Percentiles rank a stretch among this genome's conserved stretches.
These are phyloP conservation scores for Penicillium arizonense DNA, from an alignment of 495 filamentous ascomycete genomes.

Conservation along the genomic window DNA sequence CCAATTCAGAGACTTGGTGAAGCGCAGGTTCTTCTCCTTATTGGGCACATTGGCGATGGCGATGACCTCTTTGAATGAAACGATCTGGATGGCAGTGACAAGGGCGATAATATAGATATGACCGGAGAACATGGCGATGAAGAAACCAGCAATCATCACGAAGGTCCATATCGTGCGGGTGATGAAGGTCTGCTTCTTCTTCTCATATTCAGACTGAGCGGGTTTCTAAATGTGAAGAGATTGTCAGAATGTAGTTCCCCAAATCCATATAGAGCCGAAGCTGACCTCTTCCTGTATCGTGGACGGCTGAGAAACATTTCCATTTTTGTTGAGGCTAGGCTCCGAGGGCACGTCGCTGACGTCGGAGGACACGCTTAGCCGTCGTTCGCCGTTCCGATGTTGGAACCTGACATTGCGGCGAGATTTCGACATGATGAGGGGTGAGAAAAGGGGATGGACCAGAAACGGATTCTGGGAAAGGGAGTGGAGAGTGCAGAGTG, in stretches of 20 bases:
- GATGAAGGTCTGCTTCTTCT: slow-evolving; percentile 98
- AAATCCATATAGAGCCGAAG: neutral
- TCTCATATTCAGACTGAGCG: slow-evolving; percentile 79
- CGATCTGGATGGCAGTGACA: slow-evolving; percentile 88
- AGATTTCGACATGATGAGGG: slow-evolving; percentile 62
- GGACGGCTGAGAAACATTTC: slow-evolving; percentile 40
- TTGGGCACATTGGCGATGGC: slow-evolving; percentile 95
- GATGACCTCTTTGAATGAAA: slow-evolving; percentile 99
- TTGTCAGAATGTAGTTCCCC: slow-evolving; percentile 9
- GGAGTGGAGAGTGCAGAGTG: slow-evolving; percentile 19
- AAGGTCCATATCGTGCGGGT: slow-evolving; percentile 98
- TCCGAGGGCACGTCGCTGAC: slow-evolving; percentile 73
- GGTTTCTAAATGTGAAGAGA: slow-evolving; percentile 31
- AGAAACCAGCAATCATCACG: slow-evolving; percentile 94
- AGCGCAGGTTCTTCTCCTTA: slow-evolving; percentile 82
- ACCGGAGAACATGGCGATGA: slow-evolving; percentile 84
- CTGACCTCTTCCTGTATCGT: slow-evolving; percentile 52
- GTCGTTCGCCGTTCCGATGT: slow-evolving; percentile 60
- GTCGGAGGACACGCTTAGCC: slow-evolving; percentile 71
- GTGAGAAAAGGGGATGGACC: slow-evolving; percentile 9
- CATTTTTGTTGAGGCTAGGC: slow-evolving; percentile 53
- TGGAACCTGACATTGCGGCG: slow-evolving; percentile 84
- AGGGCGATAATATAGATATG: slow-evolving; percentile 96
- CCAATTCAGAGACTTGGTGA: slow-evolving; percentile 97
- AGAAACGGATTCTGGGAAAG: slow-evolving; percentile 9